Evolutionary conservation across 352 stramenopile species (phyloP).

Genomic region (Pythium dissimile): DNA sequence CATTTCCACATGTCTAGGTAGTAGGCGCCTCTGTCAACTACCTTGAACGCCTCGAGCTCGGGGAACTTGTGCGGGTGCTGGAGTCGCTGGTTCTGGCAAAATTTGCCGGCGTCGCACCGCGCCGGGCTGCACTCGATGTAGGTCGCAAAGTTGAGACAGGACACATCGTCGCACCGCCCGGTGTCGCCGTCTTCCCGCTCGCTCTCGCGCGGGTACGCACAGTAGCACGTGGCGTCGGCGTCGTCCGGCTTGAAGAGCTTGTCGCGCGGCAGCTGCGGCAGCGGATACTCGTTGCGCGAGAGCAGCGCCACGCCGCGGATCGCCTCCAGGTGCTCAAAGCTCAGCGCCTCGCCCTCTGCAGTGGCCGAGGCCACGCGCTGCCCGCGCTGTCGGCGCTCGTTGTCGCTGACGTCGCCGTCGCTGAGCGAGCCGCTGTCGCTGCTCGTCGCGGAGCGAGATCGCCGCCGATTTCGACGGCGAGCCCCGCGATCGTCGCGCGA

Average conservation of each 20-base stretch:
- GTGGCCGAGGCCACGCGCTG: too few relatives aligned
- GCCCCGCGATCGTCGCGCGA: constrained; percentile 8
- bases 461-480: constrained; percentile 9
- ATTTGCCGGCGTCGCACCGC: constrained; percentile 39
- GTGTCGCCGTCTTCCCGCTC: constrained; percentile 34
- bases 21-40: neutral
- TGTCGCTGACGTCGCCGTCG: neutral
- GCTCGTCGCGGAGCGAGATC: constrained; percentile 7
- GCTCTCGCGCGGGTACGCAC: constrained; percentile 27
- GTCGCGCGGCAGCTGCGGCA: constrained; percentile 42
- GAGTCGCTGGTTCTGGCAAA: constrained; percentile 72
- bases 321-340: constrained; percentile 62
- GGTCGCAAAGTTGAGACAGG: constrained; percentile 86
- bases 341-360: constrained; percentile 14
- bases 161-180: constrained; percentile 75
- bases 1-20: neutral
- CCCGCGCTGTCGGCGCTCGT: neutral
- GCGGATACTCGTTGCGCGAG: constrained; percentile 67
- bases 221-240: constrained; percentile 52
- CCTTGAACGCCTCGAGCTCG: constrained; percentile 64
- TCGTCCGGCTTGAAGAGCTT: constrained; percentile 35
- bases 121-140: constrained; percentile 71
- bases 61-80: constrained; percentile 69
- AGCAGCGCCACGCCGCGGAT: constrained; percentile 62
- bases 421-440: neutral